Evolutionary conservation across 2,329 filamentous ascomycete genomes (phyloP), one percentile per base, ranked within the genome.

Genomic region (Penicillium sp.): DNA sequence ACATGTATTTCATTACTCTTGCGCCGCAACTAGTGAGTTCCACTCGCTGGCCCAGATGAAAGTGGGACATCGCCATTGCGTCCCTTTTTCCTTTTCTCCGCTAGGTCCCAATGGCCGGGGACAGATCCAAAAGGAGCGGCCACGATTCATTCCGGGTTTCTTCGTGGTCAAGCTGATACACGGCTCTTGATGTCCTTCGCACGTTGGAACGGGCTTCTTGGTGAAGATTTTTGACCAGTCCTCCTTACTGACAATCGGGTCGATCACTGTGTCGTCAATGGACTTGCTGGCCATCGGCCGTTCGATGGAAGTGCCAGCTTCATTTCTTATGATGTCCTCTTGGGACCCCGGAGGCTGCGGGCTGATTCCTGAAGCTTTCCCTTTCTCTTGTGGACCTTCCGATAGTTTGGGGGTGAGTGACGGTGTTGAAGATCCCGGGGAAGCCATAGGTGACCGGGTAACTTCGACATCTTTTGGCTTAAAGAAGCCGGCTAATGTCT

Each of bases 201-300:
- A 98, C 50, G 78, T 79, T 1, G 93, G 93, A 1, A 81, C 76
- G 1, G 80, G 72, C 49, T 85, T 83, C 66, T 85, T 88, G 15
- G 83, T 80, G 54, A 97, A 83, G 13, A 97, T 75, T 64, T 85
- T 89, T 4, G 82, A 83, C 93, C 93, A 97, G 21, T 84, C 85
- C 62, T 93, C 85, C 65, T 88, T 91, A 40, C 79, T 79, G 53
- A 80, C 76, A 43, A 88, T 81, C 0, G 85, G 83, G 58, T 90
- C 86, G 26, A 72, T 63, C 53, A 85, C 75, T 2, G 80, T 73
- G 49, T 67, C 74, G 8, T 50, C 62, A 51, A 64, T 62, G 26
- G 66, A 61, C 42, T 61, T 58, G 29, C 57, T 43, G 2, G 53
- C 49, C 9, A 54, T 40, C 13, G 24, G 39, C 15, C 54, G 26